Evolutionary conservation across 352 stramenopile genomes (phyloP).

Genomic region (Phytophthora colocasiae): DNA sequence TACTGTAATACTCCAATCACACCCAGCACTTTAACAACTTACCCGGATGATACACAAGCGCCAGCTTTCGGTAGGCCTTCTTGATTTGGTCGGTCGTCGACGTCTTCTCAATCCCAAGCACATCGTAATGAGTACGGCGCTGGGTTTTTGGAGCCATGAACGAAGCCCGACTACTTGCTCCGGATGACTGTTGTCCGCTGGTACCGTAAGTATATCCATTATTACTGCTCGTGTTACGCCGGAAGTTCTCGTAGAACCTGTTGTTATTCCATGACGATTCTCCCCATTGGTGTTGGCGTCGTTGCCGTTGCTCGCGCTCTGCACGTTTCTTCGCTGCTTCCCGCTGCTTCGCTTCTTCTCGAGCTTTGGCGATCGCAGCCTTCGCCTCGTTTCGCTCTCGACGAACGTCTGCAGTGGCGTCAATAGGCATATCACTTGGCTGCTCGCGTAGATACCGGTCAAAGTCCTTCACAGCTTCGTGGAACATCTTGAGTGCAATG

Average conservation of each 20-base stretch:
- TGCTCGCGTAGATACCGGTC: constrained; percentile 71
- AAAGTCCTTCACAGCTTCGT: constrained; percentile 77
- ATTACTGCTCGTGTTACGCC: constrained; percentile 27
- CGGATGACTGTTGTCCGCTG: constrained; percentile 31
- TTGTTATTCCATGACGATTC: constrained; percentile 63
- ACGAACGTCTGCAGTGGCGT: constrained; percentile 42
- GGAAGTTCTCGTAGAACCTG: constrained; percentile 62
- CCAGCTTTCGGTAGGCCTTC: constrained; percentile 91
- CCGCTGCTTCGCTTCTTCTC: constrained; percentile 44
- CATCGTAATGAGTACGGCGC: constrained; percentile 79
- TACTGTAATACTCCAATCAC: not conserved
- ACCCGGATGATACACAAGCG: constrained; percentile 89
- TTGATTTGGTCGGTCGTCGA: constrained; percentile 82
- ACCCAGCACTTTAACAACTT: constrained; percentile 7
- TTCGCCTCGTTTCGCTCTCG: constrained; percentile 61
- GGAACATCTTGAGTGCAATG: constrained; percentile 61
- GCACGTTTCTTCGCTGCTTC: constrained; percentile 53
- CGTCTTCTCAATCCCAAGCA: constrained; percentile 66
- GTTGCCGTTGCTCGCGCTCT: constrained; percentile 55
- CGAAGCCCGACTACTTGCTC: constrained; percentile 28
- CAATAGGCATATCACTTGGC: constrained; percentile 26
- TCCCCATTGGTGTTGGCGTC: constrained; percentile 34
- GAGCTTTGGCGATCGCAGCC: constrained; percentile 50
- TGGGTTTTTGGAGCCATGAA: constrained; percentile 46
- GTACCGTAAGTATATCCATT: constrained; percentile 12